These are phyloP conservation scores for Xylariomycetidae sp. DNA, from an alignment of 2,329 filamentous ascomycete genomes.

Conservation along the genomic window DNA sequence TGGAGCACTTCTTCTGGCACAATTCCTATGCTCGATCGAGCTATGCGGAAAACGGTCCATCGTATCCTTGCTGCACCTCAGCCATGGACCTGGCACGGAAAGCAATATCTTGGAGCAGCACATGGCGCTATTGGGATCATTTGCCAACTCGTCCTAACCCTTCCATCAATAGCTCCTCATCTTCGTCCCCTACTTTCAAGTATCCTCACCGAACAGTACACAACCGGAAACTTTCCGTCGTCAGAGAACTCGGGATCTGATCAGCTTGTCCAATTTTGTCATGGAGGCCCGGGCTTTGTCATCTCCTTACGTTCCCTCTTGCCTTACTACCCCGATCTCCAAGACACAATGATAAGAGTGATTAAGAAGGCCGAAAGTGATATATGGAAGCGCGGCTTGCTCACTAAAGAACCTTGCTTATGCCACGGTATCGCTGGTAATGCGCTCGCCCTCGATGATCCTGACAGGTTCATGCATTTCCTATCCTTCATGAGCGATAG, in stretches of 20 bases:
- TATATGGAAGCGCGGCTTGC: conserved; percentile 51
- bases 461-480: conserved; percentile 16
- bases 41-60: conserved; percentile 52
- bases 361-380: conserved; percentile 47
- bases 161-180: conserved; percentile 47
- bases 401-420: conserved; percentile 61
- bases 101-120: conserved; percentile 59
- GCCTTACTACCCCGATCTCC: conserved; percentile 50
- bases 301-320: conserved; percentile 52
- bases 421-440: conserved; percentile 65
- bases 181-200: conserved; percentile 49
- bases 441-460: conserved; percentile 36
- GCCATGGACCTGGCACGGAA: conserved; percentile 60
- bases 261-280: conserved; percentile 59
- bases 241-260: conserved; percentile 34
- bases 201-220: conserved; percentile 55
- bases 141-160: conserved; percentile 60
- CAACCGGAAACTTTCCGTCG: conserved; percentile 60
- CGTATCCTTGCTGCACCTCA: conserved; percentile 50
- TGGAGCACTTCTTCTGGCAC: too few species aligned
- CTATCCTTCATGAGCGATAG: conserved; percentile 18
- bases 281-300: conserved; percentile 61
- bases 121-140: conserved; percentile 68
- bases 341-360: conserved; percentile 47
- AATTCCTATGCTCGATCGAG: conserved; percentile 48